Conservation (phyloP, 176 grass and related monocot species). For the Juncus effusus region DNA sequence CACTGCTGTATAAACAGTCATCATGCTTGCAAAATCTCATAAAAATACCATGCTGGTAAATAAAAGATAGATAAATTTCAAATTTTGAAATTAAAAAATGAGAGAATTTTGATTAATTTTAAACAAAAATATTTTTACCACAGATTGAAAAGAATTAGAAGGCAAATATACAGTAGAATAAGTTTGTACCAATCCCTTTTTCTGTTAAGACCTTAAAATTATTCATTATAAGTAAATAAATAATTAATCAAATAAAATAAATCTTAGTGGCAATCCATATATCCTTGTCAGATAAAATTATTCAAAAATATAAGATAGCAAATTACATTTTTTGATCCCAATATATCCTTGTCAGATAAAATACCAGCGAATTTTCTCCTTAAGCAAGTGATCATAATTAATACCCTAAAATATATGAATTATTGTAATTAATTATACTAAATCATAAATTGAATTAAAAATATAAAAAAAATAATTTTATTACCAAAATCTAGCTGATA, state of each 20-base stretch:
- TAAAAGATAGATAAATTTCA: constrained; percentile 17
- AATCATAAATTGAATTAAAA: constrained; percentile 17
- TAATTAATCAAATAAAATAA: constrained; percentile 23
- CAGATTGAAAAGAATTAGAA: constrained; percentile 41
- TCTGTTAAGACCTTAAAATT: constrained; percentile 65
- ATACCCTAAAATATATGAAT: constrained; percentile 47
- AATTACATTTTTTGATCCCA: constrained; percentile 84
- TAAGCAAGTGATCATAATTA: constrained; percentile 78
- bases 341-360: constrained; percentile 63
- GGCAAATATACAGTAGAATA: constrained; percentile 59
- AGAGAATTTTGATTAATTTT: background rate
- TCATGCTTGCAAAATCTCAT: constrained; percentile 73
- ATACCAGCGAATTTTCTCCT: constrained; percentile 61
- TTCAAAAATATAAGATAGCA: constrained; percentile 25
- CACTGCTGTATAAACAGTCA: constrained; percentile 28
- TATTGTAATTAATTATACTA: constrained; percentile 16
- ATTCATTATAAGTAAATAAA: constrained; percentile 33
- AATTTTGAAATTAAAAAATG: constrained; percentile 19
- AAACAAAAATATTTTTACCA: constrained; percentile 46
- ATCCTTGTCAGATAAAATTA: background rate
- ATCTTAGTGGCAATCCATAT: too few species aligned
- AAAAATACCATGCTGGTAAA: constrained; percentile 54
- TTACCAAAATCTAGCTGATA: constrained; percentile 82
- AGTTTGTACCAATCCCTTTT: constrained; percentile 61
- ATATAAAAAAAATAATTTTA: constrained; percentile 12